These are phyloP conservation scores for Striga asiatica DNA, from an alignment of 257 asterid genomes.

Conservation along the genomic window DNA sequence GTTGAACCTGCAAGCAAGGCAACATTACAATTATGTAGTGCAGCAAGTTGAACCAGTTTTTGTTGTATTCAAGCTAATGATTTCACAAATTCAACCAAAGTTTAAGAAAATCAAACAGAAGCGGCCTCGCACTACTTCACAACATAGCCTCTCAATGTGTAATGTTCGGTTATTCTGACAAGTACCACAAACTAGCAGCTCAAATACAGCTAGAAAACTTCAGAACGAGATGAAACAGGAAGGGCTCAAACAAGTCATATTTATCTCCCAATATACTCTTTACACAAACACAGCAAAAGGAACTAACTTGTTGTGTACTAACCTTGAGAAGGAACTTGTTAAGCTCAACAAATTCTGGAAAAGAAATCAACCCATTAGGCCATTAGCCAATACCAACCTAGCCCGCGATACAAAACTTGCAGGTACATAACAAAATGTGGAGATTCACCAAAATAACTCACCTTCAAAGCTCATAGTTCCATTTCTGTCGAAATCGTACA, in stretches of 20 bases:
- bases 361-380: neutral
- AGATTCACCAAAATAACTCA: conserved; percentile 3
- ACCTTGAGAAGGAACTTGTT: conserved; percentile 83
- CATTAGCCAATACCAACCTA: neutral
- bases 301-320: conserved; percentile 17
- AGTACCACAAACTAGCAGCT: neutral
- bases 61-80: neutral
- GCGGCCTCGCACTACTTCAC: neutral
- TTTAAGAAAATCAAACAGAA: neutral
- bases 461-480: conserved; percentile 88
- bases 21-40: neutral
- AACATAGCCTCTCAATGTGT: too few relatives aligned
- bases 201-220: neutral
- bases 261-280: neutral
- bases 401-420: neutral
- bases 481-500: conserved; percentile 68
- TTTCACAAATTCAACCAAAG: neutral
- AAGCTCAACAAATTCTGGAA: conserved; percentile 59
- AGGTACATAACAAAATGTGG: neutral
- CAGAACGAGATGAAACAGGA: neutral
- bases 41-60: neutral
- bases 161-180: too few relatives aligned
- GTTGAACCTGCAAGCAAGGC: conserved; percentile 52
- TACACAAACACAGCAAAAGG: neutral
- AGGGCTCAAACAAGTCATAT: neutral